phyloP scores from a whole-genome alignment of 352 stramenopile species.

The Phytopythium litorale region DNA sequence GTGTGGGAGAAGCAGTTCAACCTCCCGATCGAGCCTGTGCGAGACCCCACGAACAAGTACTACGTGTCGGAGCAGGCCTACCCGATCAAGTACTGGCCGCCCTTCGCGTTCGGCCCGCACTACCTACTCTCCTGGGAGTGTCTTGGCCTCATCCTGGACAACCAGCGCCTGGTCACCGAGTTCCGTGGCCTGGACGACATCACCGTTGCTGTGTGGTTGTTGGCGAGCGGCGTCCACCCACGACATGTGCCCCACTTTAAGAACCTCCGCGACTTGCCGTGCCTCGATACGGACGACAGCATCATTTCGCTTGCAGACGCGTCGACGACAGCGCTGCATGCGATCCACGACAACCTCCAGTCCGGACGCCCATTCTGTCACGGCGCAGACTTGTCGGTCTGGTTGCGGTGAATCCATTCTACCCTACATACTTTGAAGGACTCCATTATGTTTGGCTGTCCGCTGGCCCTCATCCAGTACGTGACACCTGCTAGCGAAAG shows the following conservation, averaged over 20 bases:
- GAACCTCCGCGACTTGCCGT: slow-evolving; percentile 14
- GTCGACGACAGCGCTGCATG: slow-evolving; percentile 13
- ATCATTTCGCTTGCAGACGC: slow-evolving; percentile 22
- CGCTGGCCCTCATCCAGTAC: too few relatives aligned
- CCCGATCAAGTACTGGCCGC: slow-evolving; percentile 23
- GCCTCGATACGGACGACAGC: neutral
- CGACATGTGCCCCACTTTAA: slow-evolving; percentile 13
- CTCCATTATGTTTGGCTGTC: neutral
- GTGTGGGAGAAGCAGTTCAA: slow-evolving; percentile 17
- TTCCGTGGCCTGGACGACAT: slow-evolving; percentile 33
- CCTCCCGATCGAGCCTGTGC: slow-evolving; percentile 10
- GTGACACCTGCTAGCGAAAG: neutral
- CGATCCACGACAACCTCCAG: slow-evolving; percentile 17
- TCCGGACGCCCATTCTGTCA: neutral
- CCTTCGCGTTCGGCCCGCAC: slow-evolving; percentile 36
- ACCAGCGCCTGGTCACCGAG: slow-evolving; percentile 15
- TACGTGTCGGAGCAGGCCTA: slow-evolving; percentile 28
- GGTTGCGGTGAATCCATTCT: neutral
- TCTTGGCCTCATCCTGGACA: slow-evolving; percentile 28
- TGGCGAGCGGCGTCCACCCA: slow-evolving; percentile 21
- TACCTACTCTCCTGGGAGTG: slow-evolving; percentile 51
- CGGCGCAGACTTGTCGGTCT: neutral
- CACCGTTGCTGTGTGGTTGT: slow-evolving; percentile 37
- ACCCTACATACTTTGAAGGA: neutral
- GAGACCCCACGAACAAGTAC: slow-evolving; percentile 32